Evolutionary conservation across 108 stramenopile species (phyloP), one percentile per base, ranked within the genome.

Genomic region (Stephanodiscus triporus): DNA sequence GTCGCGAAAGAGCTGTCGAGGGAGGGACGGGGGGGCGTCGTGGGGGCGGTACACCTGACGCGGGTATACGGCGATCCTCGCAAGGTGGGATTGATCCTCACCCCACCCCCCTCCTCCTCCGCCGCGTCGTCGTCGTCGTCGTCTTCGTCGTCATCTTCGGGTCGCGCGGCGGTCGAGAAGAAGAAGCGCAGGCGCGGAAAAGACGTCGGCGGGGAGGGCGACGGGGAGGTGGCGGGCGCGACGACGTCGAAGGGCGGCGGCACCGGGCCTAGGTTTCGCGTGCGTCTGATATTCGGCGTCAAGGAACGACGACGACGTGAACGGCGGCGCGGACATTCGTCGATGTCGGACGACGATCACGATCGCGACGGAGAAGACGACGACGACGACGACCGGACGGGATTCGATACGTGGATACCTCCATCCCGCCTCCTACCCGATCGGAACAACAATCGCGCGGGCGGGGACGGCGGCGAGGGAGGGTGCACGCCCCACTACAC

Each of bases 271-370:
- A 86, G 84, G 47, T 95, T 92, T 80, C 86, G 87, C 10, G 81
- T 92, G n/a, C 75, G 88, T 19, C 72, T 95, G 4, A 64, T 86
- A 32, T 87, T 95, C 68, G 94, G 87, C n/a, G 84, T 91, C 74
- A 56, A 88, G 58, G 57, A 24, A 64, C 14, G 5, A 10, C 37
- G 36, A 23, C 57, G 47, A 11, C n/a, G 30, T 5, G 54, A 51
- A 62, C 51, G 68, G n/a, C 55, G 45, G 23, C 26, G 40, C 40
- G 7, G 3, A 8, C 14, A 11, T 0, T 45, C 43, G 16, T 45
- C 43, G 43, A 8, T 40, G 40, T 8, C 26, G 13, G 42, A 38
- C 11, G 38, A 62, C 5, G 27, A 48, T 11, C 10, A 47, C 26
- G 45, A 42, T 34, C 34, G 20, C 45, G 67, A 58, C 47, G 69